Percentiles rank a stretch among this genome's conserved stretches.
Evolutionary conservation across 805 yeast genomes (phyloP).

Genomic region (Starmerella sirachaensis): DNA sequence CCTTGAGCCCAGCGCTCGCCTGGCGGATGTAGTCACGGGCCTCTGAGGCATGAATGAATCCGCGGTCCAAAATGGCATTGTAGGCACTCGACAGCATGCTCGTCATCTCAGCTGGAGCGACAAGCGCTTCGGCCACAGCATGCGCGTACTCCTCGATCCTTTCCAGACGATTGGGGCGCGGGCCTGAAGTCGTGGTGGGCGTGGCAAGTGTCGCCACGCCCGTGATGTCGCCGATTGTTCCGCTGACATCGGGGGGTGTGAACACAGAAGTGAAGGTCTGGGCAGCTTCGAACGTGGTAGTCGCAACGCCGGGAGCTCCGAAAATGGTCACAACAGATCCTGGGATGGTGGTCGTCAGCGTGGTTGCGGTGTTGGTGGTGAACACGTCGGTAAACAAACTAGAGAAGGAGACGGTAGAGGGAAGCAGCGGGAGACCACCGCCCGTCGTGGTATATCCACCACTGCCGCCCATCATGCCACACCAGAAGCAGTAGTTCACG

Average conservation of each 20-base stretch:
- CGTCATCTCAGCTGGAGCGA: constrained; percentile 17
- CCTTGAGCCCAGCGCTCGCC: constrained; percentile 11
- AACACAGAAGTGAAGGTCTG: constrained; percentile 4
- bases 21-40: constrained; percentile 11
- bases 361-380: constrained; percentile 10
- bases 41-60: constrained; percentile 12
- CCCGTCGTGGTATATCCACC: constrained; percentile 8
- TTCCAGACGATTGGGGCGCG: constrained; percentile 3
- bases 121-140: constrained; percentile 16
- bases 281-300: constrained; percentile 1
- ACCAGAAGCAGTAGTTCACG: constrained; percentile 14
- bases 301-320: constrained; percentile 3
- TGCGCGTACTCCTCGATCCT: constrained; percentile 13
- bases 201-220: constrained; percentile 2
- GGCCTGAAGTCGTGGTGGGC: constrained; percentile 4
- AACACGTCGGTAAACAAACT: constrained; percentile 2
- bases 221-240: background rate
- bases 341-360: constrained; percentile 13
- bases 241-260: background rate
- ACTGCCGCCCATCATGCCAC: constrained; percentile 9
- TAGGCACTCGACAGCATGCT: constrained; percentile 8
- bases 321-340: constrained; percentile 13
- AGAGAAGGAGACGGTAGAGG: constrained; percentile 8
- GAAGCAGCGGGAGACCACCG: background rate
- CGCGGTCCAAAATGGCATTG: constrained; percentile 12